These are phyloP conservation scores for Bocquillonia castaneifolia DNA, from an alignment of 441 rosid species.

Conservation along the genomic window DNA sequence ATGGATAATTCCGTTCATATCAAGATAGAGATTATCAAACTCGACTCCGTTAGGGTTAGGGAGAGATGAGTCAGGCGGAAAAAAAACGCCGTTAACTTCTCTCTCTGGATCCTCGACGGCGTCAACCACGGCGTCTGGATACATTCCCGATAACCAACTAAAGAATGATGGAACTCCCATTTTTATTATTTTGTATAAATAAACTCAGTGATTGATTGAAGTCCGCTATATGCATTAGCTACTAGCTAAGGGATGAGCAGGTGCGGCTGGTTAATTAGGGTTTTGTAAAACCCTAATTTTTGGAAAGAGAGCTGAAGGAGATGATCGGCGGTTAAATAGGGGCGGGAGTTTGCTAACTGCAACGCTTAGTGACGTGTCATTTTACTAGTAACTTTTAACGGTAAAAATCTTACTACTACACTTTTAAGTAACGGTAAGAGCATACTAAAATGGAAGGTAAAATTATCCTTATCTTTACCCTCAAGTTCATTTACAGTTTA, in stretches of 20 bases:
- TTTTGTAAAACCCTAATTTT: not conserved
- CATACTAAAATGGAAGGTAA: too few species aligned
- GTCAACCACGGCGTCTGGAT: constrained; percentile 10
- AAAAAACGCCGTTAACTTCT: constrained; percentile 14
- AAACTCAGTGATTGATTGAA: too few species aligned
- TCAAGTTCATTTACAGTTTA: too few species aligned
- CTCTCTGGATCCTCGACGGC: constrained; percentile 13
- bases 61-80: constrained; percentile 4
- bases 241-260: not conserved
- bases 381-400: not conserved
- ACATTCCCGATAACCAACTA: constrained; percentile 23
- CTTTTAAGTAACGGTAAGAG: too few species aligned
- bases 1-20: constrained; percentile 34
- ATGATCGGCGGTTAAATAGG: not conserved
- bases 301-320: not conserved
- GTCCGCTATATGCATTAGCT: not conserved
- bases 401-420: too few species aligned
- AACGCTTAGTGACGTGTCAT: not conserved
- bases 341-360: not conserved
- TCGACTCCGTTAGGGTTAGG: constrained; percentile 29
- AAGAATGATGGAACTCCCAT: constrained; percentile 32
- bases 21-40: constrained; percentile 34
- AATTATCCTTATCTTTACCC: too few species aligned
- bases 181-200: not conserved
- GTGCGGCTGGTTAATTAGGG: not conserved